Evolutionary conservation across 1,284 basidiomycete genomes (phyloP).

Genomic region (Cryptococcus deneoformans): DNA sequence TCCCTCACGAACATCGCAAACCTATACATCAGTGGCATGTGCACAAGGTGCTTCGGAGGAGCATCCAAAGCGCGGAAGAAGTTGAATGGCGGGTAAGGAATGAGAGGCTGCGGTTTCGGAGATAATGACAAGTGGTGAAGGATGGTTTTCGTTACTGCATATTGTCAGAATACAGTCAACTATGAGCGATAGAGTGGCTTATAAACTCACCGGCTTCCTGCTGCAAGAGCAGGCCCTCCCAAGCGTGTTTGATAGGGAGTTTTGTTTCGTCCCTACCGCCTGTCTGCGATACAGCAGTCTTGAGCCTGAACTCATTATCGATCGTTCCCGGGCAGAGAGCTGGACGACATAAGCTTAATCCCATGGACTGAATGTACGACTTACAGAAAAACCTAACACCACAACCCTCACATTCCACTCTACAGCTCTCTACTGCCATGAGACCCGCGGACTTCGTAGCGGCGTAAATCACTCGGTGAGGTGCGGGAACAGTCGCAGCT

Average conservation of each 20-base stretch:
- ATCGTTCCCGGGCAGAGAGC: conserved; percentile 50
- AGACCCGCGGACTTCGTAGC: conserved; percentile 80
- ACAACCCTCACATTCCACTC: conserved; percentile 52
- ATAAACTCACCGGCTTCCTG: conserved; percentile 29
- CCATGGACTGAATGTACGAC: conserved; percentile 8
- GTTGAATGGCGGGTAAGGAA: conserved; percentile 41
- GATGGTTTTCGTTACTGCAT: conserved; percentile 40
- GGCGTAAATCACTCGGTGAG: conserved; percentile 79
- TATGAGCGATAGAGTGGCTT: neutral
- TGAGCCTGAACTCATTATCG: conserved; percentile 74
- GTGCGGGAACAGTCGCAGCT: conserved; percentile 76
- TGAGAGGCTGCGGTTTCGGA: conserved; percentile 32
- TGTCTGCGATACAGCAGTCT: conserved; percentile 57
- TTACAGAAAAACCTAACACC: conserved; percentile 49
- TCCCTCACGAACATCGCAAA: conserved; percentile 33
- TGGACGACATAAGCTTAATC: conserved; percentile 3
- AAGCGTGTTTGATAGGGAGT: conserved; percentile 32
- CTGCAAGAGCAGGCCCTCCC: conserved; percentile 38
- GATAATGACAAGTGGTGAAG: conserved; percentile 40
- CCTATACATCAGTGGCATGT: conserved; percentile 43
- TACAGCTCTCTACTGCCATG: conserved; percentile 69
- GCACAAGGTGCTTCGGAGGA: conserved; percentile 37
- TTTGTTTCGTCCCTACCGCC: conserved; percentile 37
- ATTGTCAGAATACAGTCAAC: neutral
- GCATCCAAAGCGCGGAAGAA: conserved; percentile 26